Evolutionary conservation across 2,329 filamentous ascomycete genomes (phyloP), one percentile per base, ranked within the genome.

Genomic region (Exophiala dermatitidis): DNA sequence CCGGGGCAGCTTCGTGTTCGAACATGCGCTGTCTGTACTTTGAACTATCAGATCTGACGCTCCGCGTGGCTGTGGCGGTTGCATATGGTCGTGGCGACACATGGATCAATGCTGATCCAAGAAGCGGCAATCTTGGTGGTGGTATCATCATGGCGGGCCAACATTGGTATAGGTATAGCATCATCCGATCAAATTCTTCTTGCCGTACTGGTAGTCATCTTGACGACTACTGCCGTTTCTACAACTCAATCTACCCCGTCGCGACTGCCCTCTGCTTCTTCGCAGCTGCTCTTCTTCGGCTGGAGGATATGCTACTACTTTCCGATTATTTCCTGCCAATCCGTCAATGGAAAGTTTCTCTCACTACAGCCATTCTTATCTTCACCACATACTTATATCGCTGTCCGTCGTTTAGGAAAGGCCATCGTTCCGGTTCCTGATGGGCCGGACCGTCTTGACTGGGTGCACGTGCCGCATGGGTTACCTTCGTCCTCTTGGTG

Each of bases 401-500:
- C 36, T 32, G 30, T 37, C 36, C 38, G 19, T 48, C 52, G 12
- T 46, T 53, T 53, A 50, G 36, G 29, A 31, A 33, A 55, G 10
- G 10, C 48, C 48, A 51, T 51, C 37, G n/a, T 55, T 51, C 34
- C 8, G 38, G 12, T 4, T 6, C 38, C 12, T 41, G 38, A 5
- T 26, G 12, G 5, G n/a, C 38, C 38, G 38, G 19, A 28, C 9
- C 12, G 5, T 41, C 19, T 41, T 28, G 38, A 41, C 5, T 41
- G 38, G 6, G 7, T 6, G 19, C 3, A 6, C 38, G 3, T 41
- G 19, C 19, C 28, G 38, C 10, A 4, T 28, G 12, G 19, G 5
- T 26, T 28, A 26, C 19, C 5, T 10, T 8, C 38, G n/a, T 19
- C 19, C 19, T 19, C 19, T 19, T 2, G 1, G 19, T 1, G 19